These are phyloP conservation scores for Botrytis hyacinthi DNA, from an alignment of 2,329 filamentous ascomycete genomes.

Conservation along the genomic window DNA sequence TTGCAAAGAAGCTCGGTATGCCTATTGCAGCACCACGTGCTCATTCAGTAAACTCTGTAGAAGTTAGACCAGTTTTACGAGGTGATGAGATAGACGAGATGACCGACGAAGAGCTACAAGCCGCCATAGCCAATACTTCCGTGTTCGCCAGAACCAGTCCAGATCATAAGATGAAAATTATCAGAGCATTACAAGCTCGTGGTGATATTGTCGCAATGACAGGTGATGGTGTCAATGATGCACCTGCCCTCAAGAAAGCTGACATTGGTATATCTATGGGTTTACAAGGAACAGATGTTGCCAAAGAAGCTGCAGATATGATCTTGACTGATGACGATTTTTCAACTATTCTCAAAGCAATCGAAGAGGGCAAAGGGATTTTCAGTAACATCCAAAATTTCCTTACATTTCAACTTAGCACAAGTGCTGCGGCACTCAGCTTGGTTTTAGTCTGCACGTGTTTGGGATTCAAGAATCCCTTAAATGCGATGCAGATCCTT, in stretches of 20 bases:
- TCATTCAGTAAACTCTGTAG: constrained; percentile 53
- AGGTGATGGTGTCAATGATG: constrained; percentile 96
- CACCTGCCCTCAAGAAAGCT: constrained; percentile 91
- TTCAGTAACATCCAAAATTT: constrained; percentile 99
- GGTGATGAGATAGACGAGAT: constrained; percentile 94
- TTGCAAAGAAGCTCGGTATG: constrained; percentile 95
- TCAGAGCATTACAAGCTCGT: constrained; percentile 82
- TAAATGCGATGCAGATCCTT: constrained; percentile 99
- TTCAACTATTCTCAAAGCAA: constrained; percentile 87
- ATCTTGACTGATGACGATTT: constrained; percentile 88
- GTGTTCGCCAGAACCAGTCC: constrained; percentile 96
- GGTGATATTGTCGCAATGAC: constrained; percentile 99
- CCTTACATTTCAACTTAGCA: constrained; percentile 96
- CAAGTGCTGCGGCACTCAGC: constrained; percentile 87
- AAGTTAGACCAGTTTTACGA: constrained; percentile 70
- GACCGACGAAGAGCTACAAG: constrained; percentile 78
- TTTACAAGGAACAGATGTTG: constrained; percentile 89
- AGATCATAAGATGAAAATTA: constrained; percentile 97
- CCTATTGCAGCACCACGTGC: constrained; percentile 60
- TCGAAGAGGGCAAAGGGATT: constrained; percentile 98
- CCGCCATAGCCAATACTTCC: constrained; percentile 82
- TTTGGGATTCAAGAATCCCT: constrained; percentile 87
- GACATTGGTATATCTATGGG: constrained; percentile 99
- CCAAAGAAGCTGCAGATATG: constrained; percentile 95
- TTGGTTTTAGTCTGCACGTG: constrained; percentile 90